phyloP scores from a whole-genome alignment of 768 basidiomycete genomes.

The Galerina sulciceps region DNA sequence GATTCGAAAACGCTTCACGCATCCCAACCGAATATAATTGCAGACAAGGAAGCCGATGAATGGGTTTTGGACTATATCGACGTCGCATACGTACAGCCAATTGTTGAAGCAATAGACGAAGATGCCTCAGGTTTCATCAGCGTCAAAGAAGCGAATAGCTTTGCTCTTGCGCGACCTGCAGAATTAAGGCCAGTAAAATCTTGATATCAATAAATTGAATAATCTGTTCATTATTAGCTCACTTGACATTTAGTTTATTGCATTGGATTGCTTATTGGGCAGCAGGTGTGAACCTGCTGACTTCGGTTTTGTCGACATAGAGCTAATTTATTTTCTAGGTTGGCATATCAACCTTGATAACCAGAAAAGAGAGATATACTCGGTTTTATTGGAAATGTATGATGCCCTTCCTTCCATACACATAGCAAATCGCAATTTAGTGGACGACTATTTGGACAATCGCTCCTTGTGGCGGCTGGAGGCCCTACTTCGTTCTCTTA shows the following conservation, averaged over 20 bases:
- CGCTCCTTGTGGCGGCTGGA: slow-evolving; percentile 1
- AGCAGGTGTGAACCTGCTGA: slow-evolving; percentile 12
- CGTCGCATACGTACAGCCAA: slow-evolving; percentile 26
- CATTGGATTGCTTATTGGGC: slow-evolving; percentile 36
- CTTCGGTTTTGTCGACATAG: not conserved
- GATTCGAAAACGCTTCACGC: not conserved
- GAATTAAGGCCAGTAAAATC: slow-evolving; percentile 23
- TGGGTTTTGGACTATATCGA: slow-evolving; percentile 32
- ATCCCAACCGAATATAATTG: not conserved
- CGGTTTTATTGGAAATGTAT: slow-evolving; percentile 7
- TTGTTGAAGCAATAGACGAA: slow-evolving; percentile 31
- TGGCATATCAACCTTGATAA: slow-evolving; percentile 12
- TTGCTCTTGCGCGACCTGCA: slow-evolving; percentile 23
- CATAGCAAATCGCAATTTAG: slow-evolving; percentile 7
- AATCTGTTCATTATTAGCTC: not conserved
- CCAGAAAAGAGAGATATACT: slow-evolving; percentile 7
- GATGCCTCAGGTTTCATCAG: slow-evolving; percentile 33
- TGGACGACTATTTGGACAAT: slow-evolving; percentile 11
- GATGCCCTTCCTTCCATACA: slow-evolving; percentile 3
- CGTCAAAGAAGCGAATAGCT: slow-evolving; percentile 30
- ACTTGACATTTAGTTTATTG: slow-evolving; percentile 19
- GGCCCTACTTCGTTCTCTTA: slow-evolving; percentile 8
- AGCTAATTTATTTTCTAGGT: not conserved
- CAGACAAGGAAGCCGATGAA: slow-evolving; percentile 4
- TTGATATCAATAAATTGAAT: not conserved